Base-by-base conservation (phyloP, 352 stramenopile species). In the Pythium scleroteichum region DNA sequence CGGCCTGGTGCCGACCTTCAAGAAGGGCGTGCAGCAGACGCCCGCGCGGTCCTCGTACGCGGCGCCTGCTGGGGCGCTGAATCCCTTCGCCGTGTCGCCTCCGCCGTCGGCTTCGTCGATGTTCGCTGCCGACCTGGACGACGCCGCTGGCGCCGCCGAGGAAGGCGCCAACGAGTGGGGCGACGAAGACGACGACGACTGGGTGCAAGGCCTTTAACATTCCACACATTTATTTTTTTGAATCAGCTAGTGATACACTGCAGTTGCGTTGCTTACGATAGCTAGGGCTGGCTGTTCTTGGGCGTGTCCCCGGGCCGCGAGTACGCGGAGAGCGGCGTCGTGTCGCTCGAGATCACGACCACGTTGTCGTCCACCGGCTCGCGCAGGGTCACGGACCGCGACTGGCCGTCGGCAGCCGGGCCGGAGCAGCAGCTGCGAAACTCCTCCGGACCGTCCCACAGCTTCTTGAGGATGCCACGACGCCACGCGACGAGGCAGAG, bases 361-460 rank as follows among this genome's bases (percentile, higher is more conserved):
- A 62, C 17, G n/a, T 46, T 55, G 52, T 59, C 29, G 48, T 64
- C 35, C 1, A 51, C 13, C 32, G 9, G 48, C 22, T 54, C 45
- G 42, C 60, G 51, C 60, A 52, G 45, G 38, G 32, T 56, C 48
- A 50, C 22, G 16, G 59, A 39, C 10, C 59, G 40, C 26, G 58
- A 50, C 19, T 53, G 44, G 5, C 12, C 40, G 7, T 27, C 46
- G 38, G 48, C 27, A 17, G 23, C 20, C 20, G 47, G n/a, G 4
- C 49, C 40, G 7, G 24, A 24, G 40, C 17, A 40, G 5, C n/a
- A 16, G 33, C 32, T 26, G 29, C 33, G 27, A 35, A 66, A 62
- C 40, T 71, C 64, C 24, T 71, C 64, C n/a, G 94, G 94, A 4
- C 92, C 91, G 26, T 92, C 72, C 91, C 91, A 98, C 26, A 98